Base-by-base conservation (phyloP, 1,284 basidiomycete species). In the Heterobasidion irregulare region DNA sequence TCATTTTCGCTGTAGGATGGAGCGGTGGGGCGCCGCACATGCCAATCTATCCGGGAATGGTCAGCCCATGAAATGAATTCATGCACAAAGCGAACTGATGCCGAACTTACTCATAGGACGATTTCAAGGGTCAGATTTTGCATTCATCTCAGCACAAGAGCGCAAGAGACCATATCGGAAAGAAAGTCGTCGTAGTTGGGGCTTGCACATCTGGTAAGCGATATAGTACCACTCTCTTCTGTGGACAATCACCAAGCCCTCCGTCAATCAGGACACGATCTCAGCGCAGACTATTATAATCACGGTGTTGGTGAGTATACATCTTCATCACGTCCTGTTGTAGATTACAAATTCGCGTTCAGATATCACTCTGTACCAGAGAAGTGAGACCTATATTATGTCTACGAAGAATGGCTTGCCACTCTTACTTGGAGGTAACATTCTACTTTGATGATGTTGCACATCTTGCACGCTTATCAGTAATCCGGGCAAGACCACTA, bases 321-420 rank as follows among this genome's bases (percentile, higher is more conserved):
- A 26, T 26, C 26, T 26, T 6, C 4, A 26, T 26, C 26, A 26
- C 26, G 4, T 5, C 26, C 26, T 26, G 32, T 2, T 50, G 18
- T 13, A 5, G 26, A 26, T 6, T 26, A 6, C 26, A 26, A 26
- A 4, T 5, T 15, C 7, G 10, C n/a, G n/a, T 52, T 47, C 34
- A 79, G 78, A 79, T 50, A 75, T 82, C 4, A 84, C 82, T 2
- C 79, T 86, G 70, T 77, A 78, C 57, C 86, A 88, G 66, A 74
- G 85, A 32, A 74, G 74, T 34, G 74, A 79, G 3, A 86, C 82
- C 8, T 85, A 82, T 63, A 69, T 87, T 60, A 82, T 86, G 77
- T 74, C 64, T 58, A 76, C 71, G 49, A 74, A 69, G 67, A 71
- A 70, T 61, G 79, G 72, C 57, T 70, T 68, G 68, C 69, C 66